A percentile compares a stretch with the other conserved stretches of the same genome.
Evolutionary conservation across 306 rosid species (phyloP).

Genomic region (Luffa acutangula): DNA sequence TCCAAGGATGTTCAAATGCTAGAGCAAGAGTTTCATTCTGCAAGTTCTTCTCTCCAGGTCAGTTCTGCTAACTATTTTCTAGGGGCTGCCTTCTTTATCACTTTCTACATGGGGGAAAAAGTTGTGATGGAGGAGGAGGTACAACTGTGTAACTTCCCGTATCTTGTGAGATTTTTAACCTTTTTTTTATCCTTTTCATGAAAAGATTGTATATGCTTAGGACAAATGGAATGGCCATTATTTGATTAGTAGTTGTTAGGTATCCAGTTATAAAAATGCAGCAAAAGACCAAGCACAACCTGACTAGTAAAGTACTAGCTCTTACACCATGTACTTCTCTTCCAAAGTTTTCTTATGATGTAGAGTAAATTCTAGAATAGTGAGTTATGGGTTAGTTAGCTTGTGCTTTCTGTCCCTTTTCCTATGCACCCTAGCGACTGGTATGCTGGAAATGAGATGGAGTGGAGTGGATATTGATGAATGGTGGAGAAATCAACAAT

Average conservation of each 20-base stretch:
- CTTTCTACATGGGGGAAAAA: neutral
- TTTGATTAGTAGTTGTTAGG: neutral
- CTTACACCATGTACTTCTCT: neutral
- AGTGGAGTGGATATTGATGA: conserved; percentile 53
- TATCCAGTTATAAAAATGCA: neutral
- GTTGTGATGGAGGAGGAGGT: neutral
- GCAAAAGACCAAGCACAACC: neutral
- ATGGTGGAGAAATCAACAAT: conserved; percentile 83
- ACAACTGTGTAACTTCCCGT: neutral
- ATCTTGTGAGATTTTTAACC: neutral
- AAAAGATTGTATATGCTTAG: neutral
- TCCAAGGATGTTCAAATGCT: conserved; percentile 47
- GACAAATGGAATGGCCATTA: neutral
- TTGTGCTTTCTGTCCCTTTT: conserved; percentile 32
- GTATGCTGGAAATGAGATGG: conserved; percentile 66
- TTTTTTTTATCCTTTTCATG: neutral
- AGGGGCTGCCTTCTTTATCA: neutral
- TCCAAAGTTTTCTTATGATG: neutral
- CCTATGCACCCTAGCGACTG: conserved; percentile 44
- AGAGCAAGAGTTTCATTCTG: conserved; percentile 46
- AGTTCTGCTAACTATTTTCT: conserved; percentile 13
- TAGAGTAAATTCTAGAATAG: neutral
- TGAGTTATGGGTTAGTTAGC: too few species aligned
- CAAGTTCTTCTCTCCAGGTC: conserved; percentile 72
- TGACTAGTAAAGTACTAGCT: neutral